Evolutionary conservation across 805 yeast species (phyloP), one percentile per base, ranked within the genome.

Genomic region (Pichia exigua): DNA sequence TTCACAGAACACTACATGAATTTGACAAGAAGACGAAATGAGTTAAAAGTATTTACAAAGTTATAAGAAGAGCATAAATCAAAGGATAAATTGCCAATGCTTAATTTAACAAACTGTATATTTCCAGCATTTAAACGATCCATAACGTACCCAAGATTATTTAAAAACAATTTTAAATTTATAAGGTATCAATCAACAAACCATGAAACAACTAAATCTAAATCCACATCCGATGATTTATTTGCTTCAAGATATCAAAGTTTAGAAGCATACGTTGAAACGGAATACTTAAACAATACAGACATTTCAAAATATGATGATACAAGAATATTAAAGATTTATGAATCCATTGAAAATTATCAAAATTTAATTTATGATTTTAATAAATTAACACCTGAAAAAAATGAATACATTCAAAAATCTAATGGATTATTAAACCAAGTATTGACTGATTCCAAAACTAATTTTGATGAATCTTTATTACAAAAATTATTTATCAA

Each of bases 311-410:
- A 41, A 12, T 21, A 28, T 22, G 27, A 54, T 6, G 45, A 52
- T 35, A 7, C 9, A 9, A 28, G 39, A n/a, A 35, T 51, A 13
- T 11, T 47, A 1, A 30, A 47, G 12, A 21, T 42, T 47, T 64
- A 51, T 39, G 44, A 57, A 45, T 41, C 56, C 48, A 45, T 64
- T 60, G 53, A 61, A 58, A 44, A 30, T 40, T 64, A 57, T 48
- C 71, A 67, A 44, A 61, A 61, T 26, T 43, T 59, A 5, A 51
- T 66, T 5, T 54, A 56, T 24, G 62, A 58, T 32, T 58, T 56
- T 15, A 56, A 55, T 45, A 59, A 62, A 45, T 39, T 60, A 20
- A 51, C 59, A 27, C 56, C 58, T 7, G 50, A 51, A 9, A 53
- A 59, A n/a, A 57, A 59, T 45, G 54, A 52, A 20, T 55, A 57